Evolutionary conservation across 306 rosid species (phyloP).

Genomic region (Ormosia semicastrata): DNA sequence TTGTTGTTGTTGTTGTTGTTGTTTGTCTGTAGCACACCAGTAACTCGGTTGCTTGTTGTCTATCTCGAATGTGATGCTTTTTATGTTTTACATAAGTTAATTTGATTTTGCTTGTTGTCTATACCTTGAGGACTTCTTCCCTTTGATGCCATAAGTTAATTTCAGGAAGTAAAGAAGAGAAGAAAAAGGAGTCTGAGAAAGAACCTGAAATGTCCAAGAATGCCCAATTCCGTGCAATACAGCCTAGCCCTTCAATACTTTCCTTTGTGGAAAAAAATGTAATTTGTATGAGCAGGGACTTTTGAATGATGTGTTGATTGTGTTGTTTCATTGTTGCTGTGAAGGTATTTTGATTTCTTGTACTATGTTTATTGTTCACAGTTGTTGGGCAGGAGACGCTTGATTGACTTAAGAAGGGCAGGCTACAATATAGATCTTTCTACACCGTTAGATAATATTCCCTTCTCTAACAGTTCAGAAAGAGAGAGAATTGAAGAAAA

Average conservation of each 20-base stretch:
- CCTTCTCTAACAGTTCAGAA: constrained; percentile 62
- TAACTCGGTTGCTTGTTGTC: neutral
- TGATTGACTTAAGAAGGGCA: constrained; percentile 77
- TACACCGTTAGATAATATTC: constrained; percentile 86
- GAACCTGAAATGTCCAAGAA: constrained; percentile 66
- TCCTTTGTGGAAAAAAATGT: constrained; percentile 92
- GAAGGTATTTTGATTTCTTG: constrained; percentile 23
- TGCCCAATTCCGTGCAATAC: constrained; percentile 88
- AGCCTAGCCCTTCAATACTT: constrained; percentile 83
- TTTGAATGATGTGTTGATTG: constrained; percentile 23
- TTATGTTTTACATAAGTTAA: neutral
- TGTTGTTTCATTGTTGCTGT: constrained; percentile 6
- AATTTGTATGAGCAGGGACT: constrained; percentile 52
- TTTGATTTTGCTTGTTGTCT: no score
- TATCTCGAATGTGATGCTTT: constrained; percentile 11
- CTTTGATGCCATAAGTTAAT: constrained; percentile 25
- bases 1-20: no score
- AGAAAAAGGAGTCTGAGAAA: constrained; percentile 52
- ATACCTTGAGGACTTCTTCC: constrained; percentile 21
- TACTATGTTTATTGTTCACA: constrained; percentile 35
- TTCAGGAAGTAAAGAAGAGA: constrained; percentile 58
- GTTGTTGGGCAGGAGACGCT: constrained; percentile 85
- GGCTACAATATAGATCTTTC: constrained; percentile 92
- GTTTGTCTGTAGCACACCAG: neutral
- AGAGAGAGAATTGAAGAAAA: constrained; percentile 82